Conservation (phyloP, 1,284 basidiomycete species). For the Laetiporus sulphureus region DNA sequence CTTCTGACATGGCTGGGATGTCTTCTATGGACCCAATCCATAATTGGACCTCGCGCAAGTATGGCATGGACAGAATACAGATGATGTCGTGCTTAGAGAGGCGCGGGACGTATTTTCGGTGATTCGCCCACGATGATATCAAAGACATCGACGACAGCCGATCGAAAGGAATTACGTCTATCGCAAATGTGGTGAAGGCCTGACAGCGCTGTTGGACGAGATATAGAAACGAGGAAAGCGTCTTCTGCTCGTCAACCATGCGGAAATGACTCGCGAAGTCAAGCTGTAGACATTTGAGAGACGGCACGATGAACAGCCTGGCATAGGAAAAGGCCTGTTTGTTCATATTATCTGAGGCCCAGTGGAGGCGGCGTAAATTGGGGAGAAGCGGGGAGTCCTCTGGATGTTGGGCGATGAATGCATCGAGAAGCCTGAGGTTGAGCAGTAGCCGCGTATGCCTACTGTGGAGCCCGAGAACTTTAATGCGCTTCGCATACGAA, state of each 20-base stretch:
- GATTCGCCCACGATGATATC: too few relatives aligned
- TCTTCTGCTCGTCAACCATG: too few relatives aligned
- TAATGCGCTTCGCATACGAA: not conserved
- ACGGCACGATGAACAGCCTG: not conserved
- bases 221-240: not conserved
- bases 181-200: not conserved
- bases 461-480: too few relatives aligned
- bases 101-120: not conserved
- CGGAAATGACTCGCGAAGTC: not conserved
- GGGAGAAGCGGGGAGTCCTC: not conserved
- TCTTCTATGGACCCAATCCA: not conserved
- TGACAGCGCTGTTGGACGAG: not conserved
- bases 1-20: not conserved
- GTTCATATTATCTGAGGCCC: not conserved
- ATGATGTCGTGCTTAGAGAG: not conserved
- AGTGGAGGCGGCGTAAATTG: not conserved
- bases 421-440: not conserved
- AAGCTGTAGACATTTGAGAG: not conserved
- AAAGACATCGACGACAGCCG: too few relatives aligned
- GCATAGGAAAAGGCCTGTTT: not conserved
- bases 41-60: not conserved
- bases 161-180: not conserved
- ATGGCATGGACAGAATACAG: not conserved
- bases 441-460: not conserved
- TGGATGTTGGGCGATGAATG: not conserved